Base-by-base conservation (phyloP, 495 filamentous ascomycete species). In the Hamigera avellanea region DNA sequence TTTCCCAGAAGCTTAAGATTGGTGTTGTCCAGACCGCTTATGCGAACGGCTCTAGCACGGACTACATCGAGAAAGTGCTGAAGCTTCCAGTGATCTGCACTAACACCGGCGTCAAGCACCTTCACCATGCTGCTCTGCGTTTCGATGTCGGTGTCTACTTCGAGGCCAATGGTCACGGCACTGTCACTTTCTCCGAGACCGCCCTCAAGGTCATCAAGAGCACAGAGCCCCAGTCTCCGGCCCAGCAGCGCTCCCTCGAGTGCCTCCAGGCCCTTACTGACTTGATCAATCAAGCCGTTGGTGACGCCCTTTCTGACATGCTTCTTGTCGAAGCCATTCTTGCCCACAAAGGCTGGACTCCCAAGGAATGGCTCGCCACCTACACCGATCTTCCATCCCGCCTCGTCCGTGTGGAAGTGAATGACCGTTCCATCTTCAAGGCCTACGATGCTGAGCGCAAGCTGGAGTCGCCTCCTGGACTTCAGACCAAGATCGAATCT, bases 91-190 rank as follows among this genome's bases (percentile, higher is more conserved):
- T 91, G 14, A 76, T 89, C 37, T 95, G 84, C 72, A 96, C 91
- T 9, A 76, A 85, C 29, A 98, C 91, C 1, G 91, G 91, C 49
- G 93, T 98, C 30, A 98, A 98, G 68, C 80, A 93, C 54, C 80
- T 98, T 27, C 91, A 98, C 62, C 93, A 96, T 52, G 91, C 84
- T 12, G 91, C 91, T 19, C 73, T 81, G 36, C 80, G 80, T 15
- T 93, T 86, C 47, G 93, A 96, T 50, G 78, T 95, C 34, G 91
- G 91, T 28, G 86, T 96, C 36, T 98, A 98, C 61, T 98, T 98
- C 50, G 91, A 98, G 61, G 91, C 91, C 33, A 98, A 98, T 50
- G 91, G 91, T 33, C 91, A 98, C 57, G 91, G 91, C 36, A 98
- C 91, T 16, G 84, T 96, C 16, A 76, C 95, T 26, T 98, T 98